phyloP scores from a whole-genome alignment of 306 rosid genomes.

The Benincasa hispida region DNA sequence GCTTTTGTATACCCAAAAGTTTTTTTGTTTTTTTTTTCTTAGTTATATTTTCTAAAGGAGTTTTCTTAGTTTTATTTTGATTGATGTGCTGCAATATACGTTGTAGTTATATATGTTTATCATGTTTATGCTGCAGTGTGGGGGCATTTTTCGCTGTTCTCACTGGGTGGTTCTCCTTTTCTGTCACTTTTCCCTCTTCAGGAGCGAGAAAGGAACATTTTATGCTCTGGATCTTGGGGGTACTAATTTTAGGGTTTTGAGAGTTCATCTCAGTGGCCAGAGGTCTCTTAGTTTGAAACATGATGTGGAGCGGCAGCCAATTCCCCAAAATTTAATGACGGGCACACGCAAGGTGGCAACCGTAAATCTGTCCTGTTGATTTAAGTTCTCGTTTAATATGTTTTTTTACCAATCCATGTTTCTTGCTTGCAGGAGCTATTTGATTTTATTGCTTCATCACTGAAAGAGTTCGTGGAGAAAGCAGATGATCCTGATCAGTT shows the following conservation, averaged over 20 bases:
- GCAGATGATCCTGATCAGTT: constrained; percentile 35
- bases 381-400: background rate
- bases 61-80: background rate
- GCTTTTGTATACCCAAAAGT: background rate
- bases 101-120: background rate
- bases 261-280: constrained; percentile 60
- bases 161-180: constrained; percentile 7
- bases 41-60: background rate
- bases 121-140: constrained; percentile 5
- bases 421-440: constrained; percentile 54
- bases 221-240: constrained; percentile 91
- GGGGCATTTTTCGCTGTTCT: constrained; percentile 2
- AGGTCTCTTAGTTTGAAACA: constrained; percentile 31
- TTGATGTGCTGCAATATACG: background rate
- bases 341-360: constrained; percentile 58
- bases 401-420: background rate
- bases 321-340: constrained; percentile 60
- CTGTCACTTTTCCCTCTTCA: constrained; percentile 14
- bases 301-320: constrained; percentile 55
- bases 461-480: constrained; percentile 51
- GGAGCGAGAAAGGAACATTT: constrained; percentile 72
- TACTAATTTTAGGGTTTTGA: constrained; percentile 77
- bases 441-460: constrained; percentile 65
- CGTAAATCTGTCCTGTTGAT: background rate
- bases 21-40: background rate